A percentile compares a stretch with the other conserved stretches of the same genome.
phyloP scores from a whole-genome alignment of 441 rosid species.

The Gossypium trilobum region DNA sequence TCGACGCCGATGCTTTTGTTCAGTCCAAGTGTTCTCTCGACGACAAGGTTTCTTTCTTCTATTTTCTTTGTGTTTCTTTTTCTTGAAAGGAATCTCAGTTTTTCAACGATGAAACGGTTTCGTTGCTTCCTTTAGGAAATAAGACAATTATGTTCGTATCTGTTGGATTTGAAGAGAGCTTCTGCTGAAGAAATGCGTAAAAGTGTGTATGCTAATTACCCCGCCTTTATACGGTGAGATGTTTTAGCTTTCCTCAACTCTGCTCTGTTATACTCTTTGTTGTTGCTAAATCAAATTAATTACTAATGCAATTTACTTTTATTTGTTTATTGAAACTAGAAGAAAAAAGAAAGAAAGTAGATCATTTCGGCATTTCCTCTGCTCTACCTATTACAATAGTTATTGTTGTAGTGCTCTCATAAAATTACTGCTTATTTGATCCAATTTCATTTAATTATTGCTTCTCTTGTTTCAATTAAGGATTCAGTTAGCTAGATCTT shows the following conservation, averaged over 20 bases:
- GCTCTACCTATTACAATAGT: background rate
- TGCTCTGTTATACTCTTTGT: background rate
- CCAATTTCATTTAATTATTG: background rate
- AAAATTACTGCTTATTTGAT: background rate
- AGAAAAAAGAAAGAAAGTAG: background rate
- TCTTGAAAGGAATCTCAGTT: background rate
- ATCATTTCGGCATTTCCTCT: background rate
- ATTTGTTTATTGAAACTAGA: background rate
- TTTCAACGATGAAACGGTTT: background rate
- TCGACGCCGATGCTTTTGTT: constrained; percentile 80
- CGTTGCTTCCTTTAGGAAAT: constrained; percentile 39
- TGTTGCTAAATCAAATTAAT: background rate
- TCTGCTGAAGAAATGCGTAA: constrained; percentile 98
- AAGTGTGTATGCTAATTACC: constrained; percentile 91
- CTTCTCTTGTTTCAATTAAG: background rate
- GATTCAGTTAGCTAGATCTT: background rate
- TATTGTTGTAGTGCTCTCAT: background rate
- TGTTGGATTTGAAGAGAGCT: constrained; percentile 86
- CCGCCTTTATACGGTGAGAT: constrained; percentile 84
- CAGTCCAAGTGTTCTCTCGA: constrained; percentile 87
- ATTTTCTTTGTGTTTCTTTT: background rate
- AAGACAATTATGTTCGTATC: constrained; percentile 62
- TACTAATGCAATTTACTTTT: background rate
- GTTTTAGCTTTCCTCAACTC: background rate
- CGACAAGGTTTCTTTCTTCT: constrained; percentile 57